Evolutionary conservation across 2,329 filamentous ascomycete species (phyloP).

Genomic region (Chalaropsis thielavioides): DNA sequence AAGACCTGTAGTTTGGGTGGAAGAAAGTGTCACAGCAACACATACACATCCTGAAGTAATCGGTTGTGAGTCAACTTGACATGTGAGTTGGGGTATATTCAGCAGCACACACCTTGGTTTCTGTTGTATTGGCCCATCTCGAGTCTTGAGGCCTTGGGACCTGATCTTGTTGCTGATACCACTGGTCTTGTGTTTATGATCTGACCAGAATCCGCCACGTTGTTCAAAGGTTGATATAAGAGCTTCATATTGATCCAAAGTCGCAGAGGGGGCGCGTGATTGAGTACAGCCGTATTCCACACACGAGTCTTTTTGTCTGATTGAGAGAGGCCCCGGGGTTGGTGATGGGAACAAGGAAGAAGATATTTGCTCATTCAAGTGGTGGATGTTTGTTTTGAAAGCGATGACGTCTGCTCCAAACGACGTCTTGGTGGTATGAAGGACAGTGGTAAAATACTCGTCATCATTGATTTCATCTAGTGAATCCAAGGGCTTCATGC

Average conservation of each 20-base stretch:
- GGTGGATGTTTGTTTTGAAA: constrained; percentile 15
- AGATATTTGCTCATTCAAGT: constrained; percentile 11
- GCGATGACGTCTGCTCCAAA: constrained; percentile 13
- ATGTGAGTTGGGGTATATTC: neutral
- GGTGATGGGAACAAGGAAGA: neutral
- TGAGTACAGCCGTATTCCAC: neutral
- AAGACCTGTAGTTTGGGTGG: constrained; percentile 19
- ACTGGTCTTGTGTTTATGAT: neutral
- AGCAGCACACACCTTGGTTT: neutral
- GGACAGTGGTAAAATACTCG: constrained; percentile 15
- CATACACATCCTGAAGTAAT: constrained; percentile 35
- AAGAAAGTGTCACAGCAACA: constrained; percentile 42
- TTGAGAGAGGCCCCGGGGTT: neutral
- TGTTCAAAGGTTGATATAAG: neutral
- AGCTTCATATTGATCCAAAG: constrained; percentile 12
- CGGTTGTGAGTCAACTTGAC: neutral
- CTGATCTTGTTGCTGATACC: constrained; percentile 10
- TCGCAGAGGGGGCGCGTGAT: constrained; percentile 1
- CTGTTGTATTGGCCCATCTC: constrained; percentile 5
- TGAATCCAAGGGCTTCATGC: constrained; percentile 13
- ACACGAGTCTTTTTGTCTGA: neutral
- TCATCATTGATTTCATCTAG: constrained; percentile 15
- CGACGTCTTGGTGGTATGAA: constrained; percentile 10
- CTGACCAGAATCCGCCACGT: neutral
- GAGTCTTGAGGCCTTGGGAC: neutral